These are phyloP conservation scores for Urochloa ruziziensis DNA, from an alignment of 176 grass and related monocot genomes.

Conservation along the genomic window DNA sequence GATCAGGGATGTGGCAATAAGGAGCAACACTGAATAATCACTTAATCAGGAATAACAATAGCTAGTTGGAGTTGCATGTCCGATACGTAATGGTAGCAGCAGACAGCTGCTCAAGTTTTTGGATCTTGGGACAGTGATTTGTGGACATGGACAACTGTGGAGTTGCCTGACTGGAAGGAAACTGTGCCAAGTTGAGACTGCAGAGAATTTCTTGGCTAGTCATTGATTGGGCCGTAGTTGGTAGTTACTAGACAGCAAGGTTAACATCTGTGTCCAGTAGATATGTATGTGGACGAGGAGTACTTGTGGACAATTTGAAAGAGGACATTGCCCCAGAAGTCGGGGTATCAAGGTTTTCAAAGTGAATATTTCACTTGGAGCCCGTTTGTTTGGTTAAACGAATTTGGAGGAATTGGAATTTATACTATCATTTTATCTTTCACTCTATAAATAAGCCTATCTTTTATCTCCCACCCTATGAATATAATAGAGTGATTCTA, in stretches of 20 bases:
- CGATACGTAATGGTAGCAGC: neutral
- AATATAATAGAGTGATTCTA: too few relatives aligned
- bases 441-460: too few relatives aligned
- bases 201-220: neutral
- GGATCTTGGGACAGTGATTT: slow-evolving; percentile 12
- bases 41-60: neutral
- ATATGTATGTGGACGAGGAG: neutral
- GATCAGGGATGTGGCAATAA: slow-evolving; percentile 15
- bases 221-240: neutral
- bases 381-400: neutral
- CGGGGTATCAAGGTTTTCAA: neutral
- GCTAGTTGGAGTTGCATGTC: neutral
- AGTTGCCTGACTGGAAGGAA: slow-evolving; percentile 25
- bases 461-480: too few relatives aligned
- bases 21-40: neutral
- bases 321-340: neutral
- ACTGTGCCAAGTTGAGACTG: slow-evolving; percentile 4
- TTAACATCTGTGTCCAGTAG: neutral
- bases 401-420: too few relatives aligned
- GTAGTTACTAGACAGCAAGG: neutral
- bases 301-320: neutral
- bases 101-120: neutral
- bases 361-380: neutral
- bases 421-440: too few relatives aligned
- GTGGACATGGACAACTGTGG: neutral